Evolutionary conservation across 345 rosid genomes (phyloP), one percentile per base, ranked within the genome.

Genomic region (Melastoma malabathricum): DNA sequence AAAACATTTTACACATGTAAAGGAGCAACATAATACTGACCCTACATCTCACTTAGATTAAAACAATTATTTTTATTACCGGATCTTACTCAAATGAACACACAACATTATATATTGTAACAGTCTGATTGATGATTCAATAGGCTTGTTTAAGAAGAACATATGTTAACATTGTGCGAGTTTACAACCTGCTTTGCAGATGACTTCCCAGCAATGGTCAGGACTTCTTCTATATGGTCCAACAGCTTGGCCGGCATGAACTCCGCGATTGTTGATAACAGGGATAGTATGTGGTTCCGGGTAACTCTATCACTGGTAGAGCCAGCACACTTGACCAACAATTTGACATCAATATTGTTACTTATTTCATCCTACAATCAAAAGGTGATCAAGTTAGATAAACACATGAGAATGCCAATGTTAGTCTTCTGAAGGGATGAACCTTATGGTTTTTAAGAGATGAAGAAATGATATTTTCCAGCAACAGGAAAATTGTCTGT

Each of bases 191-290:
- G 89, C 41, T 74, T 71, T 43, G 81, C 73, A 0, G 94, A 70
- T 51, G 97, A 88, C 68, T 84, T 80, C 65, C 97, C 97, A 18
- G 81, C 70, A 38, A 81, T 75, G 31, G 76, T 53, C 58, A 92
- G 76, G 65, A 87, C 78, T 53, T 74, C 83, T 54, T 60, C 44
- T 56, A 73, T 74, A 51, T 84, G 83, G 44, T 78, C 85, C 73
- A 81, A 67, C 51, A 87, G 58, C 54, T 59, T 75, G 51, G 74
- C 81, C 0, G 97, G 95, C 59, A 72, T 57, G 49, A 74, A 62
- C 75, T 77, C 84, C 31, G 79, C 83, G 57, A 79, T 46, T 15
- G 82, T 58, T 16, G 89, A 70, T 67, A 84, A 65, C 38, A 92
- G 63, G 18, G 78, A 70, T 55, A 92, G 76, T 43, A 92, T 50